Conservation (phyloP, 2,329 filamentous ascomycete species). For the Nigrospora osmanthi region DNA sequence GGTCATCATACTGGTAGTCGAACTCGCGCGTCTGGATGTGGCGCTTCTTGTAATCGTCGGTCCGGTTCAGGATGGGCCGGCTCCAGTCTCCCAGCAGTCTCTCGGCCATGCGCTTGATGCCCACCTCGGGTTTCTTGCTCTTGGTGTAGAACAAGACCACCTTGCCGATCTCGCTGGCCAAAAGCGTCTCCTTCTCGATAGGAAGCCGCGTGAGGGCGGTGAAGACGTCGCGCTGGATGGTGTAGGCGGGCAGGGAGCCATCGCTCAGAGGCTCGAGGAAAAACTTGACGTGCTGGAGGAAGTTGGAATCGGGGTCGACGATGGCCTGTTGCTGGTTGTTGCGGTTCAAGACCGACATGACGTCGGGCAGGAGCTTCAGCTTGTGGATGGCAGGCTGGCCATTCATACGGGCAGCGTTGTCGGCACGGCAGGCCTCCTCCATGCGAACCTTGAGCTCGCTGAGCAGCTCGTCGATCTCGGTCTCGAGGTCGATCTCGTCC, state of each 20-base stretch:
- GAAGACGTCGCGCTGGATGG: conserved; percentile 94
- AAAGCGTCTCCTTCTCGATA: conserved; percentile 82
- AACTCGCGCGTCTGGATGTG: conserved; percentile 56
- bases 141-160: conserved; percentile 96
- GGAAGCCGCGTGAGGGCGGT: conserved; percentile 70
- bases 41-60: conserved; percentile 89
- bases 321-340: conserved; percentile 80
- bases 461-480: conserved; percentile 84
- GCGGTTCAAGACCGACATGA: conserved; percentile 79
- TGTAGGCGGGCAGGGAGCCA: conserved; percentile 89
- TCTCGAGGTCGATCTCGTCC: conserved; percentile 87
- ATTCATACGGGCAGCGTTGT: conserved; percentile 73
- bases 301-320: conserved; percentile 89
- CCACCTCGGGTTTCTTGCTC: conserved; percentile 79
- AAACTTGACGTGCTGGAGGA: conserved; percentile 90
- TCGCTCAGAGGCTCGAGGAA: conserved; percentile 95
- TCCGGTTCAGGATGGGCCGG: conserved; percentile 84
- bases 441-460: conserved; percentile 81
- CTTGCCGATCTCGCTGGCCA: conserved; percentile 91
- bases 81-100: conserved; percentile 93
- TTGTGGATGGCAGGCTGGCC: conserved; percentile 84
- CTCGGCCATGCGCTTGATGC: conserved; percentile 91
- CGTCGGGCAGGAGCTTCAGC: conserved; percentile 86
- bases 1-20: conserved; percentile 50
- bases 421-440: conserved; percentile 81